Conservation (phyloP, 371 early-diverging fungal genomes). For the Mucor irregularis region DNA sequence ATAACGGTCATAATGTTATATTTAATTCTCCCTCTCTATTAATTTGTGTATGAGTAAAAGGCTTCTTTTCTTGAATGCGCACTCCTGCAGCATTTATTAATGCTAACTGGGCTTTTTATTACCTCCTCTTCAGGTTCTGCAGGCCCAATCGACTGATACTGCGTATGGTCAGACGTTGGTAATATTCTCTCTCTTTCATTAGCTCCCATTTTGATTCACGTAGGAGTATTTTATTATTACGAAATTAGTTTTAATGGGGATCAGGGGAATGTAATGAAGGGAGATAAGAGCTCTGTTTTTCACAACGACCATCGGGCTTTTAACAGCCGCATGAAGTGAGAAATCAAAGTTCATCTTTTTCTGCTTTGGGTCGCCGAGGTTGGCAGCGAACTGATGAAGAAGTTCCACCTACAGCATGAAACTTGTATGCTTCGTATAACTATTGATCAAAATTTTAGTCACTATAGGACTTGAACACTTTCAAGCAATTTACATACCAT, state of each 20-base stretch:
- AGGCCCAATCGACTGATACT: constrained; percentile 29
- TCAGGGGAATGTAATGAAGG: neutral
- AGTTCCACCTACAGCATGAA: constrained; percentile 33
- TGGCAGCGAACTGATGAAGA: constrained; percentile 25
- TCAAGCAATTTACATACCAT: constrained; percentile 44
- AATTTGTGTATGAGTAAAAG: no score
- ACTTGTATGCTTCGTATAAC: constrained; percentile 60
- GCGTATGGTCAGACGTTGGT: constrained; percentile 15
- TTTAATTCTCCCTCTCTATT: neutral
- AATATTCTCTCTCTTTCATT: neutral
- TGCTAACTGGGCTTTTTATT: no score
- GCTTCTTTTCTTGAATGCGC: no score
- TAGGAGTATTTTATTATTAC: neutral
- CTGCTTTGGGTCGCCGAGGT: constrained; percentile 18
- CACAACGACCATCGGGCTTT: neutral
- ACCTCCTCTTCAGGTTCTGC: constrained; percentile 21
- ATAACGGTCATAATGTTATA: neutral
- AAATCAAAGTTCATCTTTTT: constrained; percentile 11
- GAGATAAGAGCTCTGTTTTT: neutral
- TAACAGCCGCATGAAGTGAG: neutral
- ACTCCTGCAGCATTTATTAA: no score
- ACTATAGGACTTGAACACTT: no score
- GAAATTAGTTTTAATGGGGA: neutral
- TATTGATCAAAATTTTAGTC: constrained; percentile 7
- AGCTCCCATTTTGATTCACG: neutral